Conservation (phyloP, 108 stramenopile species). For the Skeletonema costatum region DNA sequence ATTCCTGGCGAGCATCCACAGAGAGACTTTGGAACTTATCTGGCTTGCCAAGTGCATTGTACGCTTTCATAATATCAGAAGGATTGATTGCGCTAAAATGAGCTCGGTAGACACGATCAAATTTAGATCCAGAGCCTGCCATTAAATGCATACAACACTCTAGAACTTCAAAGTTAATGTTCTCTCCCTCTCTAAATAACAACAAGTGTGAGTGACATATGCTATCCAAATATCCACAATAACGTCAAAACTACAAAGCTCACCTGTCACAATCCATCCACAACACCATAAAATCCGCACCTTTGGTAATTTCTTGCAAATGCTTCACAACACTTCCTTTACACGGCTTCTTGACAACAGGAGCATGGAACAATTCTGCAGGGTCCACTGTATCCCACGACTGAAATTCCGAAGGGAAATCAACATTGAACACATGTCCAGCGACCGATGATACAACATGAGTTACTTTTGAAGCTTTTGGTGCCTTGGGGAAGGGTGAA, state of each 20-base stretch:
- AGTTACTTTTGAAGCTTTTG: conserved; percentile 52
- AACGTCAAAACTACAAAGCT: neutral
- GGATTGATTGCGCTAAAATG: conserved; percentile 94
- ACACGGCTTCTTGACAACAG: conserved; percentile 70
- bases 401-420: conserved; percentile 89
- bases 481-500: conserved; percentile 74
- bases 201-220: neutral
- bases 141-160: conserved; percentile 79
- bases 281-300: conserved; percentile 81
- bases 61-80: conserved; percentile 89
- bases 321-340: conserved; percentile 84
- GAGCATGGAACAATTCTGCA: conserved; percentile 86
- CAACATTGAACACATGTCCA: conserved; percentile 95
- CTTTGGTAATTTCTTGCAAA: conserved; percentile 75
- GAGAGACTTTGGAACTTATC: conserved; percentile 87
- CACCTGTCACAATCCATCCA: conserved; percentile 95
- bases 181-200: conserved; percentile 79
- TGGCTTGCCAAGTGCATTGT: conserved; percentile 82
- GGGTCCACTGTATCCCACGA: conserved; percentile 94
- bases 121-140: conserved; percentile 50
- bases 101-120: conserved; percentile 90
- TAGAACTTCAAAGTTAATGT: conserved; percentile 96
- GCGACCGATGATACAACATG: conserved; percentile 91
- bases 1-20: conserved; percentile 95
- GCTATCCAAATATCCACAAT: neutral